Conservation (phyloP, 257 asterid genomes). For the Capsicum baccatum region DNA sequence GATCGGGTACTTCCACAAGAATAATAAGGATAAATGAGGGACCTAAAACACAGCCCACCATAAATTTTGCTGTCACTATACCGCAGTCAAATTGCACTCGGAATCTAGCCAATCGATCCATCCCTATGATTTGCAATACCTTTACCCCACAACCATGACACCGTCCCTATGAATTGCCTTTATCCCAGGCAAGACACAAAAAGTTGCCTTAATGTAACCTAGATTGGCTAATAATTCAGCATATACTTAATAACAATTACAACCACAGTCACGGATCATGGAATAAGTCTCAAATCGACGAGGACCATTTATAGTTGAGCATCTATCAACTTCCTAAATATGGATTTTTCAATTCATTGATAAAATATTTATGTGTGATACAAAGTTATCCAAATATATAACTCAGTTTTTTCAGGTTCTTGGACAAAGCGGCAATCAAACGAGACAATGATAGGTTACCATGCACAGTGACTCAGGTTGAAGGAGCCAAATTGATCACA, state of each 20-base stretch:
- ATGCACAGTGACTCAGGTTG: slow-evolving; percentile 83
- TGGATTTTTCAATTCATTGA: neutral
- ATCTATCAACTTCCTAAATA: neutral
- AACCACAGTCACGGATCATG: neutral
- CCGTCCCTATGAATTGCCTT: neutral
- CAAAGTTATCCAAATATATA: neutral
- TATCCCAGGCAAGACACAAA: neutral
- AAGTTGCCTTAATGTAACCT: neutral
- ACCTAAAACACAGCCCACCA: slow-evolving; percentile 14
- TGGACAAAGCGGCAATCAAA: slow-evolving; percentile 86
- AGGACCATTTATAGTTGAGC: neutral
- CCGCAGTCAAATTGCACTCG: neutral
- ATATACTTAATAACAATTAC: neutral
- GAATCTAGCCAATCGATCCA: neutral
- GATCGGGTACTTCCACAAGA: neutral
- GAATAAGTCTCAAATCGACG: neutral
- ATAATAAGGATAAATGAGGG: neutral
- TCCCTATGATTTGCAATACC: neutral
- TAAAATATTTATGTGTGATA: slow-evolving; percentile 17
- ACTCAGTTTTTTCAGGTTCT: slow-evolving; percentile 48
- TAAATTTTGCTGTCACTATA: neutral
- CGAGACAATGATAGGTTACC: slow-evolving; percentile 42
- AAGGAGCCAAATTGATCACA: slow-evolving; percentile 66
- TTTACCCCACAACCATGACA: neutral
- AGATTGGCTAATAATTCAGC: neutral